Percentiles rank a stretch among this genome's conserved stretches.
Conservation (phyloP, 1,284 basidiomycete genomes). For the Athelia psychrophila region DNA sequence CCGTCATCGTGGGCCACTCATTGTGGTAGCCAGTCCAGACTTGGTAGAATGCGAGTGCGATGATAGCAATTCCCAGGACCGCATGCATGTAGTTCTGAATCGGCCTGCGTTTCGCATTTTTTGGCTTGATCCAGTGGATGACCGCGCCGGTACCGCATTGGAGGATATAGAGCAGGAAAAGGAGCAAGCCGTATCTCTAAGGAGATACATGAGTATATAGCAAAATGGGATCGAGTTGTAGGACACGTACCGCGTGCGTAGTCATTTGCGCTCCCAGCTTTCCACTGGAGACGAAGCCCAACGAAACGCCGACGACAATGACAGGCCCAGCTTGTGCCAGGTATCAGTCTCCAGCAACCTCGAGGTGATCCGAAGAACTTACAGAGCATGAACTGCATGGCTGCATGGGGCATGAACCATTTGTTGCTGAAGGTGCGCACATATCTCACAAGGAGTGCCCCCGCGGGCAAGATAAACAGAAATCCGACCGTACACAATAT, state of each 20-base stretch:
- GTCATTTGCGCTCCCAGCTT: constrained; percentile 38
- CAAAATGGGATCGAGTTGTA: too few species aligned
- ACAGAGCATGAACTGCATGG: constrained; percentile 44
- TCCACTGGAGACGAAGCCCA: constrained; percentile 47
- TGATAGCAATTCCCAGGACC: constrained; percentile 26
- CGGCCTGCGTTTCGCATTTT: constrained; percentile 19
- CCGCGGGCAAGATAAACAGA: constrained; percentile 55
- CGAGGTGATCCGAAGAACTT: constrained; percentile 8
- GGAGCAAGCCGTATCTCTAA: constrained; percentile 38
- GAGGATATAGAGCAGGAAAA: constrained; percentile 40
- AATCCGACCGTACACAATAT: constrained; percentile 52
- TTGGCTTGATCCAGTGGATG: constrained; percentile 34
- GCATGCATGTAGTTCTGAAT: constrained; percentile 31
- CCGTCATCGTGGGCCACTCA: not conserved
- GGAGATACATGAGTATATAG: not conserved
- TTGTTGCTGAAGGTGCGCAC: constrained; percentile 47
- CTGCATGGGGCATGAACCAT: constrained; percentile 59
- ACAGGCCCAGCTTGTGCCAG: constrained; percentile 40
- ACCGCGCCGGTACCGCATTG: constrained; percentile 40
- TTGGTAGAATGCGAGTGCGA: constrained; percentile 29
- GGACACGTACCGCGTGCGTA: constrained; percentile 46
- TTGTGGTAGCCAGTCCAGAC: constrained; percentile 9
- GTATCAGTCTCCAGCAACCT: constrained; percentile 1
- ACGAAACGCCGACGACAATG: constrained; percentile 46
- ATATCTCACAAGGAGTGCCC: constrained; percentile 56